These are phyloP conservation scores for Pythium plurisporium DNA, from an alignment of 352 stramenopile genomes.

Conservation along the genomic window DNA sequence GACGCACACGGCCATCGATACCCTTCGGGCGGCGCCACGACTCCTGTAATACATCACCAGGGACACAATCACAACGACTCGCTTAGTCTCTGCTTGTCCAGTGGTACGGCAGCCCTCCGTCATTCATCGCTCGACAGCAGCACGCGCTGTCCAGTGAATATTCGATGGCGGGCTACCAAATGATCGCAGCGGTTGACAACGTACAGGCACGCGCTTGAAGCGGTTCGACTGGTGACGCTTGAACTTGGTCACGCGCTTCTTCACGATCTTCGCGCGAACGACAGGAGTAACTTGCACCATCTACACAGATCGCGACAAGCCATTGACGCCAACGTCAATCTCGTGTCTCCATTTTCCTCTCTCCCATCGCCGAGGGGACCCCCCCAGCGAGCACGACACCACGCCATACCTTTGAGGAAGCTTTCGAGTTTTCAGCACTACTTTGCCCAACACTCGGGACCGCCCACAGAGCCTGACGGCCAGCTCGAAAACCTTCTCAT, in stretches of 20 bases:
- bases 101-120: no score
- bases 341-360: background rate
- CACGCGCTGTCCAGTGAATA: no score
- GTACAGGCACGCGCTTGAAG: slow-evolving; percentile 96
- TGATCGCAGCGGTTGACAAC: no score
- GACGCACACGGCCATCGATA: slow-evolving; percentile 99
- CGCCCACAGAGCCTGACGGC: slow-evolving; percentile 13
- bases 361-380: no score
- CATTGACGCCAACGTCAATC: background rate
- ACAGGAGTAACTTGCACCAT: slow-evolving; percentile 91
- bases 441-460: slow-evolving; percentile 19
- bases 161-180: no score
- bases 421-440: slow-evolving; percentile 88
- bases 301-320: slow-evolving; percentile 24
- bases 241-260: slow-evolving; percentile 99
- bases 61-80: background rate
- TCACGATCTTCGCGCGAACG: slow-evolving; percentile 93
- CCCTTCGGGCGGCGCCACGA: slow-evolving; percentile 98
- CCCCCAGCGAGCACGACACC: no score
- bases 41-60: slow-evolving; percentile 36
- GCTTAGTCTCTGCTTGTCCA: background rate
- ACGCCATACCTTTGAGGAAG: slow-evolving; percentile 86
- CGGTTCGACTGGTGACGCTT: slow-evolving; percentile 98
- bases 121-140: no score
- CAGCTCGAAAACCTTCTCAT: slow-evolving; percentile 31